phyloP scores from a whole-genome alignment of 2,329 filamentous ascomycete genomes.

The Trichoderma sp. region DNA sequence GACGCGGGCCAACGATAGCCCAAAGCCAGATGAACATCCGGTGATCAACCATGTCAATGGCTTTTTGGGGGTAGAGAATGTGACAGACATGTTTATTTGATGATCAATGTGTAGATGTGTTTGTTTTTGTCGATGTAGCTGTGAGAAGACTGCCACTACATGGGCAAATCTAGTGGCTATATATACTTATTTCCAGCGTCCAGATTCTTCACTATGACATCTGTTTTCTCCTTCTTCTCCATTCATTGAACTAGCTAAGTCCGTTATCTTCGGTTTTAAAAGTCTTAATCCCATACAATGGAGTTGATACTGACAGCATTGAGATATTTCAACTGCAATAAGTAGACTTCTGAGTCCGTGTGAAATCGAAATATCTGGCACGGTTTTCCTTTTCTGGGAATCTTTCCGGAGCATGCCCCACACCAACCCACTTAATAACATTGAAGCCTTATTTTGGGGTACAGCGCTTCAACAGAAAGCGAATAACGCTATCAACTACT shows the following conservation, averaged over 20 bases:
- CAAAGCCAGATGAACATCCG: constrained; percentile 18
- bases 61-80: not conserved
- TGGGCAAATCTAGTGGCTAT: not conserved
- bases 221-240: not conserved
- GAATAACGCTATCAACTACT: no score
- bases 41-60: constrained; percentile 19
- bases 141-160: no score
- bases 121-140: not conserved
- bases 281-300: not conserved
- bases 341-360: not conserved
- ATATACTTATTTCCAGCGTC: not conserved
- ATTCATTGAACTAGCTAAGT: not conserved
- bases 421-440: not conserved
- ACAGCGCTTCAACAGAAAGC: not conserved
- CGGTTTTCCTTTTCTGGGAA: constrained; percentile 8
- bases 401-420: constrained; percentile 17
- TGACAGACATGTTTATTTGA: not conserved
- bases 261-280: not conserved
- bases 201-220: not conserved
- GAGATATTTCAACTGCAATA: not conserved
- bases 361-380: not conserved
- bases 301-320: not conserved
- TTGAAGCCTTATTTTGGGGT: no score
- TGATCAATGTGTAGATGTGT: not conserved
- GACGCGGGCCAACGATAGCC: constrained; percentile 7